Conservation (phyloP, 805 yeast genomes). For the Metschnikowia chrysomelidarum region DNA sequence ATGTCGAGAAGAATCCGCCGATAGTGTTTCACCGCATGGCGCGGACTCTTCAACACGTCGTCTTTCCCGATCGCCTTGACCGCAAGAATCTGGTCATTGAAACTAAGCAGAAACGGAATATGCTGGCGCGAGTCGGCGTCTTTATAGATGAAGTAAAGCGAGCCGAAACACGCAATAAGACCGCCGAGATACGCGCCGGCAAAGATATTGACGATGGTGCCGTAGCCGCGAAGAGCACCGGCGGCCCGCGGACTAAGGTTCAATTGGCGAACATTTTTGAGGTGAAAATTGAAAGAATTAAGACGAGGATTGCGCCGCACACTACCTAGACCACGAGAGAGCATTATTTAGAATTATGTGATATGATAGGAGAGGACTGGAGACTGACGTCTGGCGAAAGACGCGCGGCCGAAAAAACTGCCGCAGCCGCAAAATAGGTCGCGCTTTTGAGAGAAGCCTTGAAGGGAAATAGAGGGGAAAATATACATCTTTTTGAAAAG, state of each 20-base stretch:
- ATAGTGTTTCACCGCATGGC: constrained; percentile 44
- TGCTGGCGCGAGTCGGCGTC: constrained; percentile 40
- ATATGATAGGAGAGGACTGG: too few relatives aligned
- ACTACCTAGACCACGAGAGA: too few relatives aligned
- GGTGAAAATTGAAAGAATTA: too few relatives aligned
- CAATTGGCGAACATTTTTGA: too few relatives aligned
- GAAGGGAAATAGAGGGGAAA: too few relatives aligned
- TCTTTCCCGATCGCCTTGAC: constrained; percentile 45
- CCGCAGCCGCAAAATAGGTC: too few relatives aligned
- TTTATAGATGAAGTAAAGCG: constrained; percentile 36
- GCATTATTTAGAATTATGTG: too few relatives aligned
- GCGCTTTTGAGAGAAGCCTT: too few relatives aligned
- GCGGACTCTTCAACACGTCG: constrained; percentile 40
- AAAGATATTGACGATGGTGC: constrained; percentile 33
- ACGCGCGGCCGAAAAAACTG: too few relatives aligned
- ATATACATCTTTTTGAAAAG: too few relatives aligned
- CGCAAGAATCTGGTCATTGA: constrained; percentile 33
- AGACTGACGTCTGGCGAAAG: too few relatives aligned
- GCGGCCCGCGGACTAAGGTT: constrained; percentile 7
- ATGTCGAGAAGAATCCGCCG: constrained; percentile 35
- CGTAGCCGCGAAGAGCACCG: constrained; percentile 25
- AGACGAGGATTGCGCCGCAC: too few relatives aligned
- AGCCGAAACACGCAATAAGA: constrained; percentile 36
- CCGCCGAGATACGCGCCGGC: constrained; percentile 46
- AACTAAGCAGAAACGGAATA: constrained; percentile 39